Conservation (phyloP, 225 moss, liverwort and hornwort species). For the Marchantia polymorpha region DNA sequence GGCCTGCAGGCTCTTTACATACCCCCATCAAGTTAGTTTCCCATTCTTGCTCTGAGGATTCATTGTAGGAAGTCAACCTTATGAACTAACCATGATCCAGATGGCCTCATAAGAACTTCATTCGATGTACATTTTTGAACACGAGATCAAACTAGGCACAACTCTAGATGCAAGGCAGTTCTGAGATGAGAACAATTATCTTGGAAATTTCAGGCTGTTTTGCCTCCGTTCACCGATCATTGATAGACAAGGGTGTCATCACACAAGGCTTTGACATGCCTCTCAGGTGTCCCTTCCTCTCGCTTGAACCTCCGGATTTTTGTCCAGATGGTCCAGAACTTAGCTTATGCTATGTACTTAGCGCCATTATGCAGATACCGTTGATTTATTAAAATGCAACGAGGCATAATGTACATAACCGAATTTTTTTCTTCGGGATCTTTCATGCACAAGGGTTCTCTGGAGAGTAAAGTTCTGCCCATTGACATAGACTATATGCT, state of each 20-base stretch:
- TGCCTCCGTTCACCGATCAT: neutral
- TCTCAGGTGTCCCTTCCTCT: neutral
- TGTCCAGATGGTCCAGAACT: neutral
- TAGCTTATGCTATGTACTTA: constrained; percentile 1
- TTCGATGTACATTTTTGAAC: constrained; percentile 26
- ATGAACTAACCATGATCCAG: constrained; percentile 12
- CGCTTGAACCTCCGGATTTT: neutral
- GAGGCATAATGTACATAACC: constrained; percentile 7
- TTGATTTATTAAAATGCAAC: neutral
- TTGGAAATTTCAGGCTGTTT: constrained; percentile 7
- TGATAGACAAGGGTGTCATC: constrained; percentile 5
- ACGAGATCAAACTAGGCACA: constrained; percentile 11
- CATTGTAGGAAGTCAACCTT: constrained; percentile 16
- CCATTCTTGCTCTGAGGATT: constrained; percentile 22
- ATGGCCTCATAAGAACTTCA: constrained; percentile 9
- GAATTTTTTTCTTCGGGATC: constrained; percentile 5
- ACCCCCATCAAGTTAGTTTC: constrained; percentile 15
- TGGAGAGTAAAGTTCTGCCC: constrained; percentile 12
- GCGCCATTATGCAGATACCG: constrained; percentile 5
- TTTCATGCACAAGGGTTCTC: neutral
- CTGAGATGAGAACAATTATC: constrained; percentile 1
- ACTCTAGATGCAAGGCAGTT: constrained; percentile 3
- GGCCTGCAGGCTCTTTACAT: neutral
- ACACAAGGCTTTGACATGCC: neutral
- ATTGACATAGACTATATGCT: neutral